Evolutionary conservation across 306 rosid species (phyloP), one percentile per base, ranked within the genome.

Genomic region (Alnus glutinosa): DNA sequence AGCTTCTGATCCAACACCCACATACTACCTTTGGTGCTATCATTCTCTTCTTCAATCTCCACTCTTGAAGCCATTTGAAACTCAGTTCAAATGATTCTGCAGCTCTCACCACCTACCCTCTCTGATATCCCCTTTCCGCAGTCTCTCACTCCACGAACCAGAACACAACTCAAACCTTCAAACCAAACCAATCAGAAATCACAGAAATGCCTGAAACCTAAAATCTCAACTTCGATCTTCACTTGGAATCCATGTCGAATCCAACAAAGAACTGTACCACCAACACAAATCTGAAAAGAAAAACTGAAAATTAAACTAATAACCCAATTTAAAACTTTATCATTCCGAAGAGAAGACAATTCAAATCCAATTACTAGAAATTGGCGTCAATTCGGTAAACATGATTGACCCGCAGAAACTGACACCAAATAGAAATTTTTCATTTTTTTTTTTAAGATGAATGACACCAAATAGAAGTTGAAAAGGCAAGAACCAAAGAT

Each of bases 1-100:
- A 79, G 37, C 54, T 71, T 64, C 63, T 49, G 71, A 79, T 79
- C 77, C 64, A 79, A 59, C 46, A 57, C 77, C 76, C 76, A 79
- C n/a, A 71, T 70, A n/a, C 77, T 47, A n/a, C 74, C 72, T 71
- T 49, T 59, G 66, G 59, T 44, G 73, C 39, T 79, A 39, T 85
- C 91, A 74, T 55, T 75, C 12, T 88, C 91, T 54, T 81, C 92
- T 84, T 79, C 87, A 28, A 79, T 83, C 70, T 91, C 97, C 30
- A 73, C 90, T 83, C 89, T 81, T 74, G 94, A 85, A 82, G 78
- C 86, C 97, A 89, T 94, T 84, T 81, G 48, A 76, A 70, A 47
- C 80, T 59, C 42, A 77, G 47, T 83, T 85, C 75, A 67, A 77
- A 73, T 23, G 79, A 86, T 64, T 80, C 42, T 70, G 69, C 46